Evolutionary conservation across 495 filamentous ascomycete species (phyloP), one percentile per base, ranked within the genome.

Genomic region (Daldinia loculata): DNA sequence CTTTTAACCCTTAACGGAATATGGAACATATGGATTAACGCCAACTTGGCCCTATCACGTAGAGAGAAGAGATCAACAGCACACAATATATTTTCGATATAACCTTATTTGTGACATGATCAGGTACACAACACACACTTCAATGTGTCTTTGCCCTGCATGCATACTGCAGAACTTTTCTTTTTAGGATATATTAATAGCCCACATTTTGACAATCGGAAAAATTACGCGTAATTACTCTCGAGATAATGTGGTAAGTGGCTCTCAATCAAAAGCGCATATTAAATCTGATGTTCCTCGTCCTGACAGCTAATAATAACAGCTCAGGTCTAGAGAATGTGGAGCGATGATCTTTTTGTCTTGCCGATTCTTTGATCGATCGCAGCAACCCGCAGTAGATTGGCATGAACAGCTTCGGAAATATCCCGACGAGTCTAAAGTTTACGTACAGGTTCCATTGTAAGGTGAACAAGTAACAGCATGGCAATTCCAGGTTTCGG

Each of bases 1-100:
- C 22, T 39, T 57, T n/a, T n/a, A n/a, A n/a, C 55, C 32, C 55
- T 8, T 34, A 57, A 57, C 17, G 55, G 55, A 17, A 57, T 57
- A 57, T 39, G 17, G 30, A 4, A 32, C 29, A 17, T 36, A 36
- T 36, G 34, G 34, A 32, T 9, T 1, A 7, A 41, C 39, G 14
- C 17, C 4, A 32, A 56, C 53, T 32, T 29, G 53, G 30, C 53
- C 53, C 53, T 30, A 56, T 32, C 14, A 34, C 19, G 27, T n/a
- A 24, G 30, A 39, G 29, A 30, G 38, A 6, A 57, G 7, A 39
- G 32, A 15, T 57, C 27, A 38, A 38, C 32, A 24, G 0, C 32
- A 39, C 17, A 57, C 19, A 34, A 53, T n/a, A 53, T 53, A 29
- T 30, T 30, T 30, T 1, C 12, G 14, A 30, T 53, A 30, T 53